Conservation (phyloP, 2,329 filamentous ascomycete genomes). For the Amphichorda felina region DNA sequence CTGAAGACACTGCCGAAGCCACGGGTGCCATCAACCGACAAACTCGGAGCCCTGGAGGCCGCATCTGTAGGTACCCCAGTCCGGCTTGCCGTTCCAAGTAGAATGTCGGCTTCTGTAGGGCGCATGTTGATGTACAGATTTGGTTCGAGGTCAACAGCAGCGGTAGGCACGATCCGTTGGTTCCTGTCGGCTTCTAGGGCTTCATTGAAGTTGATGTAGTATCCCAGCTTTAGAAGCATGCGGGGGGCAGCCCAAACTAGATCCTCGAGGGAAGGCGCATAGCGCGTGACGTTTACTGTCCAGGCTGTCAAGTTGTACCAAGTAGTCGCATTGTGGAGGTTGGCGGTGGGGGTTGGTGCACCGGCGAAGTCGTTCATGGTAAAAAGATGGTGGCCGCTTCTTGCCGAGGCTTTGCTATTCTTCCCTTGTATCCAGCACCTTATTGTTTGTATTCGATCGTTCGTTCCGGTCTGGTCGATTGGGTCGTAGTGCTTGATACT, state of each 20-base stretch:
- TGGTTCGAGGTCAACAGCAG: slow-evolving; percentile 3
- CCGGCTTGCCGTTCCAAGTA: no score
- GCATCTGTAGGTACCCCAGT: not conserved
- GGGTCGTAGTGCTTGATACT: not conserved
- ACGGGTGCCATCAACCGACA: slow-evolving; percentile 47
- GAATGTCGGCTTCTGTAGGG: slow-evolving; percentile 13
- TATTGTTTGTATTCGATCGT: not conserved
- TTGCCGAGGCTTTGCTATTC: no score
- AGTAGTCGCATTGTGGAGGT: slow-evolving; percentile 25
- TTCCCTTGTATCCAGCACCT: no score
- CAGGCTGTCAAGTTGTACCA: slow-evolving; percentile 39
- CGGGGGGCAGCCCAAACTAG: slow-evolving; percentile 58
- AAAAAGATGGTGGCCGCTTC: not conserved
- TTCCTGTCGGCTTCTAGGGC: slow-evolving; percentile 35
- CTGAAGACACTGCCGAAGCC: slow-evolving; percentile 79
- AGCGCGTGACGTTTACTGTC: slow-evolving; percentile 42
- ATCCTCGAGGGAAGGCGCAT: slow-evolving; percentile 55
- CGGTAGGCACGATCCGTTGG: slow-evolving; percentile 1
- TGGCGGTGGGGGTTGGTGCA: slow-evolving; percentile 5
- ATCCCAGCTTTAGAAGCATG: slow-evolving; percentile 56
- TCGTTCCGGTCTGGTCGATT: not conserved
- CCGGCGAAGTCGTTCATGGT: not conserved
- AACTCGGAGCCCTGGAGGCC: slow-evolving; percentile 13
- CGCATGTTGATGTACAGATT: slow-evolving; percentile 18
- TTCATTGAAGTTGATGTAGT: slow-evolving; percentile 48